Conservation (phyloP, 2,329 filamentous ascomycete species). For the Penicillium concentricum region DNA sequence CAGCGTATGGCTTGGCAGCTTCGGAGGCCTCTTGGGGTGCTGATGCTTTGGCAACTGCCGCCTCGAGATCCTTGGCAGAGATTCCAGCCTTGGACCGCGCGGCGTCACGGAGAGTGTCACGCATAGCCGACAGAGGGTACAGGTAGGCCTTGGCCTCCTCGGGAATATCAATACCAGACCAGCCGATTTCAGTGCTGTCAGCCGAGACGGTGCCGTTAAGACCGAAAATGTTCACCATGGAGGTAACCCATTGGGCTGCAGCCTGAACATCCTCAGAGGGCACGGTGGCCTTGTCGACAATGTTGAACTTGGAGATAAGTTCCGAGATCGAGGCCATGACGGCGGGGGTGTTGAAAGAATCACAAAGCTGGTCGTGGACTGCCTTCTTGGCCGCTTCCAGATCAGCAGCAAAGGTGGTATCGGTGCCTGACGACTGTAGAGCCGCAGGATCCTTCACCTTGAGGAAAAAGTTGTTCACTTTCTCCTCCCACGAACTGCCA, state of each 20-base stretch:
- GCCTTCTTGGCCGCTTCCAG: conserved; percentile 56
- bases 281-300: conserved; percentile 46
- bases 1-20: conserved; percentile 46
- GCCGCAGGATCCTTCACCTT: conserved; percentile 52
- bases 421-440: conserved; percentile 25
- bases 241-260: conserved; percentile 75
- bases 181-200: conserved; percentile 53
- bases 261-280: conserved; percentile 50
- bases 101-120: conserved; percentile 57
- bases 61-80: conserved; percentile 36
- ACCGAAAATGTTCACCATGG: conserved; percentile 80
- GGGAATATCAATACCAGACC: conserved; percentile 65
- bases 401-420: conserved; percentile 45
- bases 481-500: conserved; percentile 76
- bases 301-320: conserved; percentile 75
- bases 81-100: conserved; percentile 53
- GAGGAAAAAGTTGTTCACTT: conserved; percentile 69
- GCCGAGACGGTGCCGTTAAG: conserved; percentile 51
- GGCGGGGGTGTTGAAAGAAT: conserved; percentile 83
- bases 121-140: conserved; percentile 57
- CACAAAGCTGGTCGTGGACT: conserved; percentile 67
- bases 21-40: conserved; percentile 26
- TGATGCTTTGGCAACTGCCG: conserved; percentile 37
- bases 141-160: conserved; percentile 59
- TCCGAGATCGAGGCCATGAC: conserved; percentile 77